These are phyloP conservation scores for Hemileia vastatrix DNA, from an alignment of 1,284 basidiomycete genomes.

Conservation along the genomic window DNA sequence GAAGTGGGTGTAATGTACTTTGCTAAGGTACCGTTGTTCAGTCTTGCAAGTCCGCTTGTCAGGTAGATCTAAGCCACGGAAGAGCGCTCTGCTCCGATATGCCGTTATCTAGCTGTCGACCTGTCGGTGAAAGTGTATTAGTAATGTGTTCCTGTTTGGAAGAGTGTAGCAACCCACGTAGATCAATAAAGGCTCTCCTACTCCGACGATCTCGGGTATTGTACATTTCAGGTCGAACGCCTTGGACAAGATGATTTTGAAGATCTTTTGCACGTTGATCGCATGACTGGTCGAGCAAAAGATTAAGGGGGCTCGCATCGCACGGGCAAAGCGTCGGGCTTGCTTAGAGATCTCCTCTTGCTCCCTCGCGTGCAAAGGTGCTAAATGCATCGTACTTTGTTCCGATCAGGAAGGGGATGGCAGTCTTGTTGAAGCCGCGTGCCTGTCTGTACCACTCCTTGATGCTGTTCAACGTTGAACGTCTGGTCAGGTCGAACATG, in stretches of 20 bases:
- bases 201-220: conserved; percentile 88
- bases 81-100: too few relatives aligned
- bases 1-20: too few relatives aligned
- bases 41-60: too few relatives aligned
- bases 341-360: conserved; percentile 37
- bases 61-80: too few relatives aligned
- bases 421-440: conserved; percentile 38
- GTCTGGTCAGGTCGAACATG: conserved; percentile 40
- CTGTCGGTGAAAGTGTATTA: too few relatives aligned
- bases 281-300: neutral
- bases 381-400: conserved; percentile 39
- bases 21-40: too few relatives aligned
- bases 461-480: conserved; percentile 36
- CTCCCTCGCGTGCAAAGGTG: conserved; percentile 32
- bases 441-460: conserved; percentile 40
- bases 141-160: too few relatives aligned
- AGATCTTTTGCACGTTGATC: conserved; percentile 57
- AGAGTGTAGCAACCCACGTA: too few relatives aligned
- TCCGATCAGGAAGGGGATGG: conserved; percentile 36
- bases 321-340: too few relatives aligned
- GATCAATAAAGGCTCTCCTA: conserved; percentile 81
- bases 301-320: neutral
- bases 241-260: conserved; percentile 60
- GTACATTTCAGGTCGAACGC: conserved; percentile 86
- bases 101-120: too few relatives aligned